Percentiles rank a stretch among this genome's conserved stretches.
phyloP scores from a whole-genome alignment of 805 yeast genomes.

The Zygotorulaspora florentina region DNA sequence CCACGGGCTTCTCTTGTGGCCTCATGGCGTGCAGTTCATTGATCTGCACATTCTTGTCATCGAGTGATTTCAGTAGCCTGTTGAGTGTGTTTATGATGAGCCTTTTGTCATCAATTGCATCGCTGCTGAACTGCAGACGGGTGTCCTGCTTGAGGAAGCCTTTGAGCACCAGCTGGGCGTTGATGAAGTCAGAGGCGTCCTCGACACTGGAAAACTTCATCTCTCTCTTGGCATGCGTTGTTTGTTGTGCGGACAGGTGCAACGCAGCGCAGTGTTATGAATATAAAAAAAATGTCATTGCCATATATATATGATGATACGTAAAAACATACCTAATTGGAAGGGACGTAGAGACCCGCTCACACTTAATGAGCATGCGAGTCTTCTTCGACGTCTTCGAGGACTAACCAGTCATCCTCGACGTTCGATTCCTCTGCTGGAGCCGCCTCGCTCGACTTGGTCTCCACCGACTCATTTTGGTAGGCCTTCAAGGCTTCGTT shows the following conservation, averaged over 20 bases:
- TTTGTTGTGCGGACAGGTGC: background rate
- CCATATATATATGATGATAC: constrained; percentile 1
- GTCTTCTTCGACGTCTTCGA: constrained; percentile 34
- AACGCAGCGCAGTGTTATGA: background rate
- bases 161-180: constrained; percentile 18
- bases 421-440: constrained; percentile 27
- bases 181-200: constrained; percentile 23
- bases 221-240: background rate
- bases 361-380: constrained; percentile 1
- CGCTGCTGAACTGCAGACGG: constrained; percentile 1
- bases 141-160: constrained; percentile 16
- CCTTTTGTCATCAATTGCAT: constrained; percentile 12
- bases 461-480: constrained; percentile 71
- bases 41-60: constrained; percentile 14
- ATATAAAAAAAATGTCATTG: constrained; percentile 9
- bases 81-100: constrained; percentile 23
- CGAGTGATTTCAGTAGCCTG: constrained; percentile 16
- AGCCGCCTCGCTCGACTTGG: constrained; percentile 50
- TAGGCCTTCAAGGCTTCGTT: constrained; percentile 64
- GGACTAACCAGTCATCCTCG: constrained; percentile 72
- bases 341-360: background rate
- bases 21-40: constrained; percentile 3
- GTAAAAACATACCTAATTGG: background rate
- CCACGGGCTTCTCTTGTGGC: background rate
- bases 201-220: constrained; percentile 15